Evolutionary conservation across 129 eudicot genomes (phyloP).

Genomic region (Flaveria brownii): DNA sequence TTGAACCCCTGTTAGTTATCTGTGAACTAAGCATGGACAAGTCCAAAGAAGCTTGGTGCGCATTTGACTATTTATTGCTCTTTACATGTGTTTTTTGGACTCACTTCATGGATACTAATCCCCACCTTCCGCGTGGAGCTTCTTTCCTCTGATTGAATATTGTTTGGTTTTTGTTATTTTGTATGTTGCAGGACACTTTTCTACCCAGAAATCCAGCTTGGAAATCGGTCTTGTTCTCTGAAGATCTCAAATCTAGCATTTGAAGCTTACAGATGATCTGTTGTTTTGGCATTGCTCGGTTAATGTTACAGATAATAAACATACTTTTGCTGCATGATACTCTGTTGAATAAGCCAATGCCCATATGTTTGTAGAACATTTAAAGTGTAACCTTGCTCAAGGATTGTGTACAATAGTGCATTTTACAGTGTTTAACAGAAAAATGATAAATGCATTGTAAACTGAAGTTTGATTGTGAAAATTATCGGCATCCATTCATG

Average conservation of each 20-base stretch:
- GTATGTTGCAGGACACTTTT: constrained; percentile 70
- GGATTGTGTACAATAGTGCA: not conserved
- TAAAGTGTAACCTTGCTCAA: not conserved
- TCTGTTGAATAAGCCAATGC: constrained; percentile 17
- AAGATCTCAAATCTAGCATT: constrained; percentile 66
- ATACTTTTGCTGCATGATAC: not conserved
- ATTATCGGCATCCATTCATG: not conserved
- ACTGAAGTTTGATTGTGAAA: not conserved
- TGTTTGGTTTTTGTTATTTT: constrained; percentile 7
- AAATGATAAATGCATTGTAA: not conserved
- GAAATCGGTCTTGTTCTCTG: constrained; percentile 61
- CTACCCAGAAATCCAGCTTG: constrained; percentile 74
- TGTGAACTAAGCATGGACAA: not conserved
- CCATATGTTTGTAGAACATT: constrained; percentile 21
- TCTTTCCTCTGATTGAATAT: not conserved
- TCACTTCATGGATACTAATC: not conserved
- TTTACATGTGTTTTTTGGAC: not conserved
- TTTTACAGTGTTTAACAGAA: not conserved
- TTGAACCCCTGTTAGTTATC: not conserved
- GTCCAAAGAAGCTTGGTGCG: not conserved
- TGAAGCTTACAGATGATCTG: constrained; percentile 33
- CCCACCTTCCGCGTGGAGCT: not conserved
- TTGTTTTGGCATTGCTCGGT: constrained; percentile 11
- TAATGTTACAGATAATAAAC: constrained; percentile 5
- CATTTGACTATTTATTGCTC: not conserved